phyloP scores from a whole-genome alignment of 2,329 filamentous ascomycete species.

The Aspergillus glaucus region DNA sequence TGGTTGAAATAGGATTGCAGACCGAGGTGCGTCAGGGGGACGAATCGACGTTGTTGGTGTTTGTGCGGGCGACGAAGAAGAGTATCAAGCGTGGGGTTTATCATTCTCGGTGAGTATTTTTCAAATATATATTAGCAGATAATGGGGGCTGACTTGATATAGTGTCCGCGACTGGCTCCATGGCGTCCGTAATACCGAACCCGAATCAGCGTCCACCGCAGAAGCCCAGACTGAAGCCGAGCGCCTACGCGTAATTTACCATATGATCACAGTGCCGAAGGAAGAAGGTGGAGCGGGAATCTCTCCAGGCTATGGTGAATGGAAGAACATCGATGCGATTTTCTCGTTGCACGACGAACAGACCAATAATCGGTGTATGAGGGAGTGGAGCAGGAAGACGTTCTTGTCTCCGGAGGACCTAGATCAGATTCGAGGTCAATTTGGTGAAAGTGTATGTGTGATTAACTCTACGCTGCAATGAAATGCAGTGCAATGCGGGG shows the following conservation, averaged over 20 bases:
- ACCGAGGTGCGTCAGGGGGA: slow-evolving; percentile 82
- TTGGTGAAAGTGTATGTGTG: slow-evolving; percentile 55
- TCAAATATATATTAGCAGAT: background rate
- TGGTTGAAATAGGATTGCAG: slow-evolving; percentile 72
- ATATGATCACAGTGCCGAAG: slow-evolving; percentile 68
- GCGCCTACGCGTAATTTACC: slow-evolving; percentile 76
- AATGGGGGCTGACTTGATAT: background rate
- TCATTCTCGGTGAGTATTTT: slow-evolving; percentile 56
- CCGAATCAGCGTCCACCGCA: slow-evolving; percentile 64
- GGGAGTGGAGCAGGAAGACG: slow-evolving; percentile 58
- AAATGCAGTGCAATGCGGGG: no score
- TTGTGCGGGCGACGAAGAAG: slow-evolving; percentile 72
- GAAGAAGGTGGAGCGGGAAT: slow-evolving; percentile 76
- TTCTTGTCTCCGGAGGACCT: slow-evolving; percentile 56
- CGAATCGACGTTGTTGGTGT: slow-evolving; percentile 70
- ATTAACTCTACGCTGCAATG: no score
- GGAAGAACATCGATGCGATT: slow-evolving; percentile 66
- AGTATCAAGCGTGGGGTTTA: slow-evolving; percentile 78
- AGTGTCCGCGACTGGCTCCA: slow-evolving; percentile 94
- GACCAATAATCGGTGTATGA: slow-evolving; percentile 73
- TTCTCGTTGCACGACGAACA: slow-evolving; percentile 74
- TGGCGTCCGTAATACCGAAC: slow-evolving; percentile 72
- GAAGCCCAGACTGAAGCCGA: slow-evolving; percentile 87
- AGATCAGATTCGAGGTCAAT: slow-evolving; percentile 67
- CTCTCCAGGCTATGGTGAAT: slow-evolving; percentile 61